A percentile compares a stretch with the other conserved stretches of the same genome.
Evolutionary conservation across 2,329 filamentous ascomycete genomes (phyloP).

Genomic region (Amauroascus verrucosus): DNA sequence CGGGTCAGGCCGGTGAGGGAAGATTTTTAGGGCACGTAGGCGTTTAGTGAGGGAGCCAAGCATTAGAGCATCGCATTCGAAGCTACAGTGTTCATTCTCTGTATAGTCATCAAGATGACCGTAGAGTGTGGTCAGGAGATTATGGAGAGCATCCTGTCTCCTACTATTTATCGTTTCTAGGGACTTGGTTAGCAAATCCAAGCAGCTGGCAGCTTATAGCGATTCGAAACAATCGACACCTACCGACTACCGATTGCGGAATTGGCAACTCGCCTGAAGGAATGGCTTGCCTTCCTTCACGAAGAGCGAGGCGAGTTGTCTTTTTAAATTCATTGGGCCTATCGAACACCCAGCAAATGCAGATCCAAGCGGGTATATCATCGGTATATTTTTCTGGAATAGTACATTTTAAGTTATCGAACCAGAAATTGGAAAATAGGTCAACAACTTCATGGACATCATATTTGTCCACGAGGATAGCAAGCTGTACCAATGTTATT

Average conservation of each 20-base stretch:
- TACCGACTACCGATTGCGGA: constrained; percentile 15
- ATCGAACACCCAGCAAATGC: constrained; percentile 17
- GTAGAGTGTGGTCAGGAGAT: constrained; percentile 14
- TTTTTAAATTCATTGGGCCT: constrained; percentile 14
- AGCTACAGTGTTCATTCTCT: constrained; percentile 18
- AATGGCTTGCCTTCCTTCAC: constrained; percentile 13
- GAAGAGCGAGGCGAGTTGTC: constrained; percentile 14
- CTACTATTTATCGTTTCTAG: constrained; percentile 15
- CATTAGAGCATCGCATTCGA: constrained; percentile 18
- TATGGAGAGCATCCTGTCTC: constrained; percentile 12
- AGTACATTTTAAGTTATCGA: constrained; percentile 13
- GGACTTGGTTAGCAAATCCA: not conserved
- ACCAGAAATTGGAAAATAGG: constrained; percentile 17
- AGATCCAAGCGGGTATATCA: constrained; percentile 16
- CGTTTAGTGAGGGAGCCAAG: constrained; percentile 16
- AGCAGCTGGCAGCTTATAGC: too few relatives aligned
- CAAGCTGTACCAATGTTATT: constrained; percentile 14
- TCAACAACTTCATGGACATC: constrained; percentile 16
- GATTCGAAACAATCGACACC: not conserved
- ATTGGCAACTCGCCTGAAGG: constrained; percentile 14
- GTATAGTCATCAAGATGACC: constrained; percentile 16
- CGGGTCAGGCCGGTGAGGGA: constrained; percentile 14
- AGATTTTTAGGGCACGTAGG: constrained; percentile 13
- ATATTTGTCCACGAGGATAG: constrained; percentile 19
- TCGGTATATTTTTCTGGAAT: constrained; percentile 15